These are phyloP conservation scores for Penicillium psychrofluorescens DNA, from an alignment of 495 filamentous ascomycete genomes.

Conservation along the genomic window DNA sequence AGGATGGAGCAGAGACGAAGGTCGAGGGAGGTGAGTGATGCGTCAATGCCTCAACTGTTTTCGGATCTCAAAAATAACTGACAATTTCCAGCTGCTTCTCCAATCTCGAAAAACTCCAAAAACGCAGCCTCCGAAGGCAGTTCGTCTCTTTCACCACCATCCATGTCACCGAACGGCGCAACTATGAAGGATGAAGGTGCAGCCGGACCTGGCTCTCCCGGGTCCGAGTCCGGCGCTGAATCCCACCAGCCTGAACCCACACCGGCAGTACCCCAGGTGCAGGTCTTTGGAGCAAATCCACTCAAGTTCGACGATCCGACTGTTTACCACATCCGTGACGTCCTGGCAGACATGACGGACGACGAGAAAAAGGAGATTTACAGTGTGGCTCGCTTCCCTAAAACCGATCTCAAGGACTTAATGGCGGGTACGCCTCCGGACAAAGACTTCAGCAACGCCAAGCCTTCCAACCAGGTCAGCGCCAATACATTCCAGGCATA, in stretches of 20 bases:
- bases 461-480: conserved; percentile 87
- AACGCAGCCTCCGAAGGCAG: conserved; percentile 52
- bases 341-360: conserved; percentile 65
- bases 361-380: conserved; percentile 80
- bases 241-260: conserved; percentile 73
- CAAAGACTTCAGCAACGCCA: conserved; percentile 89
- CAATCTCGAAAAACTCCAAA: conserved; percentile 42
- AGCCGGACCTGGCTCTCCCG: conserved; percentile 37
- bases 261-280: conserved; percentile 62
- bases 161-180: conserved; percentile 46
- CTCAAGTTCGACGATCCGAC: conserved; percentile 90
- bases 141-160: conserved; percentile 49
- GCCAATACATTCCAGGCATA: conserved; percentile 83
- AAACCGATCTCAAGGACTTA: conserved; percentile 68
- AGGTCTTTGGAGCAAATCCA: conserved; percentile 87
- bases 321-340: conserved; percentile 81
- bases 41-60: neutral
- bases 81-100: conserved; percentile 28
- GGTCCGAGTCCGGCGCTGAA: conserved; percentile 55
- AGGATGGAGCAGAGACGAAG: conserved; percentile 53
- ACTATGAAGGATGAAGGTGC: conserved; percentile 40
- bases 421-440: conserved; percentile 87
- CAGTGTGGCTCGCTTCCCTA: conserved; percentile 76
- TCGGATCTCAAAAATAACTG: conserved; percentile 4
- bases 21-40: conserved; percentile 53